Evolutionary conservation across 2,329 filamentous ascomycete genomes (phyloP).

Genomic region (Clarireedia hainanense): DNA sequence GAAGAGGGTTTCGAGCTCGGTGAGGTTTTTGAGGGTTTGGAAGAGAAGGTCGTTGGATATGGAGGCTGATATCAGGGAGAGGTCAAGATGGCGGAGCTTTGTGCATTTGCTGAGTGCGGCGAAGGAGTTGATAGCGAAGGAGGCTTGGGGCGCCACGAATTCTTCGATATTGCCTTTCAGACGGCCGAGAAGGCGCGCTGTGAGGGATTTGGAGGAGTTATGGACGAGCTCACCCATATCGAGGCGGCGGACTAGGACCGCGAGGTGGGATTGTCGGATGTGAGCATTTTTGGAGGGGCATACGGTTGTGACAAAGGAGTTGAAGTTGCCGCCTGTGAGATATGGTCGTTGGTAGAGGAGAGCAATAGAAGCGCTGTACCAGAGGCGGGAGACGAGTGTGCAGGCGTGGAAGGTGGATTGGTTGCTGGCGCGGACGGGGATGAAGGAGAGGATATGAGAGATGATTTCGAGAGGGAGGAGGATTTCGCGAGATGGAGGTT

Average conservation of each 20-base stretch:
- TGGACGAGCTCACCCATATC: constrained; percentile 30
- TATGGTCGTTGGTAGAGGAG: constrained; percentile 25
- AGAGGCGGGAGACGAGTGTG: constrained; percentile 25
- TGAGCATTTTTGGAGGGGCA: constrained; percentile 31
- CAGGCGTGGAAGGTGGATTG: constrained; percentile 26
- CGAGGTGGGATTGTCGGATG: constrained; percentile 25
- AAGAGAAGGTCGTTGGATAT: constrained; percentile 28
- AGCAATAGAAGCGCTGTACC: constrained; percentile 24
- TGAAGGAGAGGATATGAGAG: constrained; percentile 24
- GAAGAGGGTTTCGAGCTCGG: constrained; percentile 25
- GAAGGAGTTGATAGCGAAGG: constrained; percentile 29
- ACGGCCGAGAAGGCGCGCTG: constrained; percentile 27
- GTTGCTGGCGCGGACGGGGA: constrained; percentile 15
- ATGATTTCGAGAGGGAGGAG: constrained; percentile 28
- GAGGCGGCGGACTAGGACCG: constrained; percentile 23
- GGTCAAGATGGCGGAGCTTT: constrained; percentile 24
- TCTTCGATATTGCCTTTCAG: constrained; percentile 28
- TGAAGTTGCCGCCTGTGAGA: constrained; percentile 26
- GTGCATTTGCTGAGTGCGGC: constrained; percentile 30
- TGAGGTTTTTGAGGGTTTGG: constrained; percentile 25
- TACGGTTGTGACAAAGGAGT: constrained; percentile 26
- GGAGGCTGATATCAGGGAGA: constrained; percentile 27
- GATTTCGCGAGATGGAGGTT: constrained; percentile 16
- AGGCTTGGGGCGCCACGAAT: constrained; percentile 29
- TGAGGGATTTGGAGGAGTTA: constrained; percentile 25